phyloP scores from a whole-genome alignment of 306 rosid genomes.

The Prunus armeniaca region DNA sequence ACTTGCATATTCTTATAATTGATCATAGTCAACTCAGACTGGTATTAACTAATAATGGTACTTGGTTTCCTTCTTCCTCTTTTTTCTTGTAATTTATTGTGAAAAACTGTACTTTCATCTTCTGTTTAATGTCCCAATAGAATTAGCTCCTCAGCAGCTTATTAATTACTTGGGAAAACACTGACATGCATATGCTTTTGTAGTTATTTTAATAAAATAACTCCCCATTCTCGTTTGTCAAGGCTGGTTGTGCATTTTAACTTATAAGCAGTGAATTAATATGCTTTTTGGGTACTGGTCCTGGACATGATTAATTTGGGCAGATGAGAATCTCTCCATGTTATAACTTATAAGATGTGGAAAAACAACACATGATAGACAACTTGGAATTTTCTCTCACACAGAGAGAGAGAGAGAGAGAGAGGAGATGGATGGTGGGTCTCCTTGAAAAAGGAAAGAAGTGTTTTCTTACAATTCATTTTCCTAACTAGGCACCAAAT shows the following conservation, averaged over 20 bases:
- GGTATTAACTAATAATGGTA: slow-evolving; percentile 14
- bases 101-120: slow-evolving; percentile 3
- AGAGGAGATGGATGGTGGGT: slow-evolving; percentile 23
- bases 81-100: neutral
- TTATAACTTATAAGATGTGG: slow-evolving; percentile 25
- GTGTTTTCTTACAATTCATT: slow-evolving; percentile 49
- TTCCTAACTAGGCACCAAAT: slow-evolving; percentile 36
- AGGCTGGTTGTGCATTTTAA: neutral
- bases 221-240: neutral
- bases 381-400: slow-evolving; percentile 42
- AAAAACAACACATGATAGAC: slow-evolving; percentile 29
- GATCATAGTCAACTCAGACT: slow-evolving; percentile 53
- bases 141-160: no score
- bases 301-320: slow-evolving; percentile 15
- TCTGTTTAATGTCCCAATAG: neutral
- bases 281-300: neutral
- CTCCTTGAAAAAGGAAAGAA: slow-evolving; percentile 20
- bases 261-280: neutral
- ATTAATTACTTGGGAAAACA: neutral
- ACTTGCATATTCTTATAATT: slow-evolving; percentile 27
- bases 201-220: neutral
- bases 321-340: slow-evolving; percentile 35
- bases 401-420: neutral
- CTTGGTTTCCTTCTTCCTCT: neutral
- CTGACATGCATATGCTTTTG: neutral